Evolutionary conservation across 2,329 filamentous ascomycete species (phyloP), one percentile per base, ranked within the genome.

Genomic region (Periconia sp.): DNA sequence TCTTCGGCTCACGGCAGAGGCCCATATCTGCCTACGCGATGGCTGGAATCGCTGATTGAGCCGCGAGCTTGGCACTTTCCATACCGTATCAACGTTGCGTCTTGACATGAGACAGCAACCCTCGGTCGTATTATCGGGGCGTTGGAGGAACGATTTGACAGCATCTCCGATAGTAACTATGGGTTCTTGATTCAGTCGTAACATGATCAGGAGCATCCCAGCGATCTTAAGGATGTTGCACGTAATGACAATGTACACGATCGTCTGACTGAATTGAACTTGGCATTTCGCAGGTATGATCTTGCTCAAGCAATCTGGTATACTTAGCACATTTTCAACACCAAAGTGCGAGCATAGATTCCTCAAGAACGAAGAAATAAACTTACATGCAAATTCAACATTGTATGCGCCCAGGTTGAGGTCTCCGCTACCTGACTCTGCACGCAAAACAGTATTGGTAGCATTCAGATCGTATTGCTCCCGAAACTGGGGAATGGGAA

Each of bases 271-370:
- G 24, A 44, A 43, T 40, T 50, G 44, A 6, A 54, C 39, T 36
- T 48, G 41, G 33, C 50, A 54, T 33, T 35, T 31, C 16, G 35
- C 19, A 3, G 33, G 36, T 1, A 44, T 11, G 13, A 40, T 46
- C 29, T 50, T 32, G 41, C 47, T 48, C 5, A 54, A 26, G 24
- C 50, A 54, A 28, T 54, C 50, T 54, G 16, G n/a, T 31, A 31
- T 15, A 8, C 5, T 6, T 31, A n/a, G 4, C 29, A 22, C 8
- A 17, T 8, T 13, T 13, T 17, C n/a, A n/a, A n/a, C n/a, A n/a
- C n/a, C n/a, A n/a, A n/a, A n/a, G n/a, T n/a, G n/a, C n/a, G n/a
- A n/a, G n/a, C n/a, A n/a, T n/a, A n/a, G n/a, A n/a, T n/a, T n/a
- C n/a, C n/a, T n/a, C n/a, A n/a, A n/a, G n/a, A n/a, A n/a, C n/a